Evolutionary conservation across 2,329 filamentous ascomycete genomes (phyloP).

Genomic region (Ilyonectria mors-panacis): DNA sequence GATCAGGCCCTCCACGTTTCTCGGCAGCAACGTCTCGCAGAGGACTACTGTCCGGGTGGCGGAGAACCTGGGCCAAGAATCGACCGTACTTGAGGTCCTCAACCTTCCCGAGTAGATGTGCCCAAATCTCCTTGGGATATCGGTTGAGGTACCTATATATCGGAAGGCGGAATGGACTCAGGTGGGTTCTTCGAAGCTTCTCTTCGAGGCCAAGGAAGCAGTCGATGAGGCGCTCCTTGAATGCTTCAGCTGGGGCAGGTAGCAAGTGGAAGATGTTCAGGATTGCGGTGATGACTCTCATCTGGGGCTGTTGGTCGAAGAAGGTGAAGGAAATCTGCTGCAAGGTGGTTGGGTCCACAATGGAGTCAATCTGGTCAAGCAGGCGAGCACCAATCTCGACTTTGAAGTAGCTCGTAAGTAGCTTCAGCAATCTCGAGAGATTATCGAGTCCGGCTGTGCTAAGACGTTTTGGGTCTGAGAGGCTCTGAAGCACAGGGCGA

Average conservation of each 20-base stretch:
- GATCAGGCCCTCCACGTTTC: conserved; percentile 82
- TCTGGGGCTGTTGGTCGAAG: conserved; percentile 91
- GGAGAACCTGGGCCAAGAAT: conserved; percentile 89
- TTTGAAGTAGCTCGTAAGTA: conserved; percentile 99
- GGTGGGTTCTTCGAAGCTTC: conserved; percentile 86
- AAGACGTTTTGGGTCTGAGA: conserved; percentile 93
- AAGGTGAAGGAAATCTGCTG: conserved; percentile 96
- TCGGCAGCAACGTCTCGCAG: conserved; percentile 82
- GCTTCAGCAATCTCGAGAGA: conserved; percentile 86
- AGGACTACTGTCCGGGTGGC: conserved; percentile 79
- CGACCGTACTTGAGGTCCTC: conserved; percentile 90
- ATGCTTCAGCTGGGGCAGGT: conserved; percentile 88
- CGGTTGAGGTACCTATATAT: conserved; percentile 94
- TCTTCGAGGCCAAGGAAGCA: conserved; percentile 91
- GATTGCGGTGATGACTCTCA: conserved; percentile 95
- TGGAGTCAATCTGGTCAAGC: conserved; percentile 93
- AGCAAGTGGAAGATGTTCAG: conserved; percentile 98
- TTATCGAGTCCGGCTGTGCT: conserved; percentile 93
- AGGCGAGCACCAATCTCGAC: conserved; percentile 95
- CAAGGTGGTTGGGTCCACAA: conserved; percentile 84
- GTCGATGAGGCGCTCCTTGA: conserved; percentile 91
- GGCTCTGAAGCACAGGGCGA: conserved; percentile 93
- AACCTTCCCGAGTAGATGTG: conserved; percentile 82
- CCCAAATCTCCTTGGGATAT: conserved; percentile 91
- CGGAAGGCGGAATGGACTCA: conserved; percentile 91